Evolutionary conservation across 306 rosid genomes (phyloP).

Genomic region (Cicer bijugum): DNA sequence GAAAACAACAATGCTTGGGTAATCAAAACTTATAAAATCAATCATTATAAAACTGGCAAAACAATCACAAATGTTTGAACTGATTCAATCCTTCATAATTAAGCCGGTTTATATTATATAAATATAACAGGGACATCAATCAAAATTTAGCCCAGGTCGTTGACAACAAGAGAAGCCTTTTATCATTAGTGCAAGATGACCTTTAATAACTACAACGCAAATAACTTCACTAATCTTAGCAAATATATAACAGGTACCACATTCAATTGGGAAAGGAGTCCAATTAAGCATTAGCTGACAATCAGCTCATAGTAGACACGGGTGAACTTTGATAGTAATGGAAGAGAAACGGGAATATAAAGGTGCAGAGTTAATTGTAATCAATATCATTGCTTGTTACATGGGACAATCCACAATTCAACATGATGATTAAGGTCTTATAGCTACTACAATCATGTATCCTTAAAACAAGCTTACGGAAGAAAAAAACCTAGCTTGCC

Average conservation of each 20-base stretch:
- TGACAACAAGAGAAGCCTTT: too few relatives aligned
- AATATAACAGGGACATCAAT: too few relatives aligned
- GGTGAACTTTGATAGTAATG: background rate
- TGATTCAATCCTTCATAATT: too few relatives aligned
- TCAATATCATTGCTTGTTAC: slow-evolving; percentile 38
- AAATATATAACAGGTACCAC: background rate
- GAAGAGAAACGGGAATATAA: slow-evolving; percentile 9
- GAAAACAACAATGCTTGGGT: too few relatives aligned
- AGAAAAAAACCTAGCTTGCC: slow-evolving; percentile 35
- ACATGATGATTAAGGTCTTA: slow-evolving; percentile 29
- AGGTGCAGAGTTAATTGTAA: background rate
- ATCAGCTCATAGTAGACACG: background rate
- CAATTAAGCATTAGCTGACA: background rate
- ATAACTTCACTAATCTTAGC: too few relatives aligned
- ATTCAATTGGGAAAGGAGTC: background rate
- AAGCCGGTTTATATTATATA: too few relatives aligned
- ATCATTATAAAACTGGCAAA: too few relatives aligned
- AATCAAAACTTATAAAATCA: too few relatives aligned
- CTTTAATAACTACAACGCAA: too few relatives aligned
- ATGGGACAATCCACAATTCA: slow-evolving; percentile 33
- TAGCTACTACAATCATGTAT: slow-evolving; percentile 42
- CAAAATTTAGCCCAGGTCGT: too few relatives aligned
- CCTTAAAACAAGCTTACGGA: slow-evolving; percentile 36
- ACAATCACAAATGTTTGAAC: too few relatives aligned
- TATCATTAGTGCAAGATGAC: too few relatives aligned